Base-by-base conservation (phyloP, 768 basidiomycete species). In the Phlebiopsis flavidoalba region DNA sequence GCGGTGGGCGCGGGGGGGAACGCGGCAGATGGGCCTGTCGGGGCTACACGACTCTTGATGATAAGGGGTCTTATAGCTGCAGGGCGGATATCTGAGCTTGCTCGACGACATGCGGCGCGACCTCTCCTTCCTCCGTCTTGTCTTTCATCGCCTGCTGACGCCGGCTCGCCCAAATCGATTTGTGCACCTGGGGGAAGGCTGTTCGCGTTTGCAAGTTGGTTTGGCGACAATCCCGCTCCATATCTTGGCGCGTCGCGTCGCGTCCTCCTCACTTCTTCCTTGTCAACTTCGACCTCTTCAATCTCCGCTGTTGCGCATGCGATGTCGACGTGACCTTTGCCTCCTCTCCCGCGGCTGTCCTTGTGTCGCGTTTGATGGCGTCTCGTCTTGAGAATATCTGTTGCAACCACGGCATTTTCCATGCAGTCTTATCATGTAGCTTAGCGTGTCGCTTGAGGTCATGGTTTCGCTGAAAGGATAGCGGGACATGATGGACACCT, bases 281-380 rank as follows among this genome's bases (percentile, higher is more conserved):
- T 69, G 33, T 83, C 79, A 17, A 89, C 83, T 69, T 91, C 89
- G 52, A 80, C 73, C 59, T 75, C 71, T 14, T 70, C 68, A 6
- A 89, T 76, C 24, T 83, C 83, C 48, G 85, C 85, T 12, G 74
- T 75, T 47, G 82, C 71, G 65, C 89, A 91, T 10, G 61, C 66
- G 12, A 58, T 55, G 56, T 65, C 66, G 48, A 65, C 64, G 53
- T 26, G 51, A 49, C 51, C 63, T 60, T 53, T 82, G 10, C 78
- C 77, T 17, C 82, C 83, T 17, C 83, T 77, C 37, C 79, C 79
- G 35, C 77, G 80, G 49, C 81, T 80, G 66, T 87, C 85, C 71
- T 87, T 88, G 64, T 91, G 90, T n/a, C n/a, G 22, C 88, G 80
- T 69, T 88, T 89, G 68, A 91, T 86, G 3, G 89, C 89, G 69